These are phyloP conservation scores for Abortiporus biennis DNA, from an alignment of 1,284 basidiomycete species.

Conservation along the genomic window DNA sequence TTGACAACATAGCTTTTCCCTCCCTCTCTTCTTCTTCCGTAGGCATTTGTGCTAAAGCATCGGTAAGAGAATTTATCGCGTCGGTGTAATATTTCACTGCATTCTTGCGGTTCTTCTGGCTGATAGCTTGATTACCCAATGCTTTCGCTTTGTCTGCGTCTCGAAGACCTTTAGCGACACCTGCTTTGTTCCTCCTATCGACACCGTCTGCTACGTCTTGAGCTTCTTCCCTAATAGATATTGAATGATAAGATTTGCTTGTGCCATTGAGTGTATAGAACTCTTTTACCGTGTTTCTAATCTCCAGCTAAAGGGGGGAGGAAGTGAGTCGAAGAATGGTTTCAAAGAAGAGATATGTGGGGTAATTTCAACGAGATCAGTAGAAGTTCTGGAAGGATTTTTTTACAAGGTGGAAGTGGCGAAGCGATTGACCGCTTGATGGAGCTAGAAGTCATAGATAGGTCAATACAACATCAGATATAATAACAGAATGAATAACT, in stretches of 20 bases:
- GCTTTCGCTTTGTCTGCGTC: conserved; percentile 22
- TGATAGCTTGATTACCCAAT: conserved; percentile 25
- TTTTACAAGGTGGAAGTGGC: conserved; percentile 26
- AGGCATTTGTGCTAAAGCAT: conserved; percentile 25
- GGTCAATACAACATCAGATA: not conserved
- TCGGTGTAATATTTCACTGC: conserved; percentile 27
- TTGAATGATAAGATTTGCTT: not conserved
- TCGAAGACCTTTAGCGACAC: conserved; percentile 17
- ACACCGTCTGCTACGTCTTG: conserved; percentile 25
- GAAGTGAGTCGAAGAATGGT: conserved; percentile 32
- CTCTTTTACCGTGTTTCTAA: conserved; percentile 24
- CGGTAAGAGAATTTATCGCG: conserved; percentile 24
- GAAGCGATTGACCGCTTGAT: conserved; percentile 27
- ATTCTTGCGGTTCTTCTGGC: conserved; percentile 21
- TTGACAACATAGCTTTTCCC: conserved; percentile 23
- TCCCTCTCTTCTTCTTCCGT: conserved; percentile 20
- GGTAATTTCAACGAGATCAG: conserved; percentile 26
- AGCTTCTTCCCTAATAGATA: conserved; percentile 22
- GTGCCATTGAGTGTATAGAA: not conserved
- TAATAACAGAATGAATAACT: conserved; percentile 18
- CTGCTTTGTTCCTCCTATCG: conserved; percentile 20
- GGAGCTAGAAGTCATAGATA: conserved; percentile 17
- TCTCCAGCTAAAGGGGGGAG: conserved; percentile 29
- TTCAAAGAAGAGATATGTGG: conserved; percentile 22
- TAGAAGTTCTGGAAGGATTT: conserved; percentile 25